These are phyloP conservation scores for Arthromyces matolae DNA, from an alignment of 768 basidiomycete species.

Conservation along the genomic window DNA sequence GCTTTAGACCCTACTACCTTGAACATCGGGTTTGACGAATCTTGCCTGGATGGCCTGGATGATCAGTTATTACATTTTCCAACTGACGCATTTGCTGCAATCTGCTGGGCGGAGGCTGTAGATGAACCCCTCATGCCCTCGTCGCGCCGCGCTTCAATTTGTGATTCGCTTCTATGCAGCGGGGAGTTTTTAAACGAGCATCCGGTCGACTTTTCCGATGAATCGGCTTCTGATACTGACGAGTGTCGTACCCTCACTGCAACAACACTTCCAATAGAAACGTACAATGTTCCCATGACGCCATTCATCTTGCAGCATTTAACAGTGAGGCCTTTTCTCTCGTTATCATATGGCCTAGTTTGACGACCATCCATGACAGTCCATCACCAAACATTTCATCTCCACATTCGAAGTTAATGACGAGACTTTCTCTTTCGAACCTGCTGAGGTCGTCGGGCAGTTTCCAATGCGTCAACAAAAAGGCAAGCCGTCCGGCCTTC, in stretches of 20 bases:
- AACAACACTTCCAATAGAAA: conserved; percentile 1
- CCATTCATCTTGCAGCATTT: neutral
- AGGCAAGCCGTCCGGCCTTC: conserved; percentile 19
- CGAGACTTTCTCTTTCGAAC: conserved; percentile 19
- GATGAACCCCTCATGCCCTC: conserved; percentile 11
- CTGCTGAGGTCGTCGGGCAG: conserved; percentile 24
- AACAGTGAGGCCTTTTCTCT: conserved; percentile 2
- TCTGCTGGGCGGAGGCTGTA: conserved; percentile 32
- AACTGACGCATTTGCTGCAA: conserved; percentile 30
- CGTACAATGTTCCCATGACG: neutral
- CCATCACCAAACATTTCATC: conserved; percentile 2
- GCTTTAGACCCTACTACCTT: conserved; percentile 36
- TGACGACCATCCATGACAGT: neutral
- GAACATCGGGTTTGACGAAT: conserved; percentile 33
- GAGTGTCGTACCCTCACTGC: conserved; percentile 23
- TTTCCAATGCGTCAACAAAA: conserved; percentile 24
- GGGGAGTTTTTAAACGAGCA: conserved; percentile 3
- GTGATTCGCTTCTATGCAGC: neutral
- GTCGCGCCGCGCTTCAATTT: neutral
- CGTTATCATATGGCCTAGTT: neutral
- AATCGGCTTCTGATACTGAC: conserved; percentile 26
- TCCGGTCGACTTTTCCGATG: conserved; percentile 20
- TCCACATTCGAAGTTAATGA: conserved; percentile 9
- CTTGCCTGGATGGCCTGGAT: conserved; percentile 37
- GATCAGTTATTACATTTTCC: conserved; percentile 34